A percentile compares a stretch with the other conserved stretches of the same genome.
phyloP scores from a whole-genome alignment of 208 protist species.

The Leishmania amazonensis region DNA sequence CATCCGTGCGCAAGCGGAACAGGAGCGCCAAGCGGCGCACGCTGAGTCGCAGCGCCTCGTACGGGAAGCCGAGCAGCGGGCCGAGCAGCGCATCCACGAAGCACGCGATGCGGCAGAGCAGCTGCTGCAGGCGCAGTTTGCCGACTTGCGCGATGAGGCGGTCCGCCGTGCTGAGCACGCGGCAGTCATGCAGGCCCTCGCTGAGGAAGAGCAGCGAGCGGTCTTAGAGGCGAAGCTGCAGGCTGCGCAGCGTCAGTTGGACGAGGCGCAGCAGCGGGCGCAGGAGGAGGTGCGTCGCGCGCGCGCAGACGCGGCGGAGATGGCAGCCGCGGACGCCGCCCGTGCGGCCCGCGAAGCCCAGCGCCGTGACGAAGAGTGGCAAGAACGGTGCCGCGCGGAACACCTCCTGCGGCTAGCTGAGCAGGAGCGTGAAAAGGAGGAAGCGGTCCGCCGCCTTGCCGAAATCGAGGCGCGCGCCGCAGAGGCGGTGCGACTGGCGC shows the following conservation, averaged over 20 bases:
- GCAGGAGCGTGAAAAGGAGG: slow-evolving; percentile 36
- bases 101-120: slow-evolving; percentile 44
- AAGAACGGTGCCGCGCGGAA: slow-evolving; percentile 30
- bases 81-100: slow-evolving; percentile 52
- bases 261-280: slow-evolving; percentile 50
- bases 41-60: slow-evolving; percentile 39
- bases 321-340: slow-evolving; percentile 46
- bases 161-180: slow-evolving; percentile 48
- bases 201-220: slow-evolving; percentile 52
- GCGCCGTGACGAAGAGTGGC: slow-evolving; percentile 39
- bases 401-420: slow-evolving; percentile 37
- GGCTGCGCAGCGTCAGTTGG: slow-evolving; percentile 55
- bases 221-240: slow-evolving; percentile 57
- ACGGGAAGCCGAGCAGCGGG: slow-evolving; percentile 45
- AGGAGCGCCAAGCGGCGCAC: slow-evolving; percentile 28
- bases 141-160: slow-evolving; percentile 38
- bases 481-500: slow-evolving; percentile 42
- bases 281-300: slow-evolving; percentile 40
- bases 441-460: slow-evolving; percentile 36
- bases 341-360: slow-evolving; percentile 36
- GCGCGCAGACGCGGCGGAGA: slow-evolving; percentile 43
- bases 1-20: slow-evolving; percentile 35
- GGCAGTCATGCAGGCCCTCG: slow-evolving; percentile 40
- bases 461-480: slow-evolving; percentile 41
- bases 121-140: slow-evolving; percentile 37